Evolutionary conservation across 306 rosid species (phyloP).

Genomic region (Corylus americana): DNA sequence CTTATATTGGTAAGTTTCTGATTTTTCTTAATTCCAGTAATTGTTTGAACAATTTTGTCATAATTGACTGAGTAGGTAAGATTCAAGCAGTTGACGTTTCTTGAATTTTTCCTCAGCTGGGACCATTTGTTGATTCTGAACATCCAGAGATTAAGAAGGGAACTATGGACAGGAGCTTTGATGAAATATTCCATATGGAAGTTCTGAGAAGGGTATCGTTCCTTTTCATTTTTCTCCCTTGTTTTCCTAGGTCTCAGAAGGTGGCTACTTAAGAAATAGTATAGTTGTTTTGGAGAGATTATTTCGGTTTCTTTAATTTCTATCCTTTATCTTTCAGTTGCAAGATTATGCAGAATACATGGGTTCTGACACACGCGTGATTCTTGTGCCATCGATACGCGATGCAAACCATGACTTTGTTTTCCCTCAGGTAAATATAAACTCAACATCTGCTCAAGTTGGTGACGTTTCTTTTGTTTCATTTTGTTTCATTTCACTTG

Average conservation of each 20-base stretch:
- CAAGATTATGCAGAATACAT: slow-evolving; percentile 67
- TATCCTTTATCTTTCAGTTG: slow-evolving; percentile 50
- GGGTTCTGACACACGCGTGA: slow-evolving; percentile 66
- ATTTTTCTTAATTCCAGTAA: slow-evolving; percentile 19
- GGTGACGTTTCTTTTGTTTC: slow-evolving; percentile 16
- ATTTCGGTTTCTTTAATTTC: slow-evolving; percentile 6
- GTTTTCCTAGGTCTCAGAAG: not conserved
- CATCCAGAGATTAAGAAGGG: slow-evolving; percentile 88
- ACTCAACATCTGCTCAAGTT: slow-evolving; percentile 13
- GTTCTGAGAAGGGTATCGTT: slow-evolving; percentile 68
- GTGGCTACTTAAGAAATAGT: not conserved
- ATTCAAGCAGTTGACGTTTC: slow-evolving; percentile 22
- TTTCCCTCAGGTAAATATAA: slow-evolving; percentile 79
- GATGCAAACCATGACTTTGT: slow-evolving; percentile 88
- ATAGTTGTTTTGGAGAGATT: not conserved
- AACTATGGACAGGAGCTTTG: slow-evolving; percentile 64
- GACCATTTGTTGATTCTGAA: slow-evolving; percentile 91
- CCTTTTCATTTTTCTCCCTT: not conserved
- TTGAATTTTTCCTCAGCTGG: slow-evolving; percentile 58
- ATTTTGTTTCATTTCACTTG: not conserved
- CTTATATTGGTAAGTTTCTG: slow-evolving; percentile 66
- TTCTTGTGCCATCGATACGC: slow-evolving; percentile 81
- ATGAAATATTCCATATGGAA: slow-evolving; percentile 70
- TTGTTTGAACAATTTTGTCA: slow-evolving; percentile 16
- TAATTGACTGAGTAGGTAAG: slow-evolving; percentile 10